Conservation (phyloP, 2,329 filamentous ascomycete species). For the Aaosphaeria arxii region DNA sequence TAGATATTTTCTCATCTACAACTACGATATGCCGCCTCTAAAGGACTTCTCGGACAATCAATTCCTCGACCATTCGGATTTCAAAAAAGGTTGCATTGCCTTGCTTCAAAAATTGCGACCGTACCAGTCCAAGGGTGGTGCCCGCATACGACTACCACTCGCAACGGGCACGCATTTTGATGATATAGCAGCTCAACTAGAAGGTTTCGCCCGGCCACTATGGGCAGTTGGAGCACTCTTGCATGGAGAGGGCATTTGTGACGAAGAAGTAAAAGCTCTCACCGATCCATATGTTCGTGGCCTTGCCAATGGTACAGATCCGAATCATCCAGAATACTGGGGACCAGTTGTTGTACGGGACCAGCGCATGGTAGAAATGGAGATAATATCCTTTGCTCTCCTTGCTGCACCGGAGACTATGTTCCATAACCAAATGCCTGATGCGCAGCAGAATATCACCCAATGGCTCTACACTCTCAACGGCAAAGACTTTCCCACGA, state of each 20-base stretch:
- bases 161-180: constrained; percentile 34
- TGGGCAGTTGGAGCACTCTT: constrained; percentile 32
- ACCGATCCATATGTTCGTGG: constrained; percentile 26
- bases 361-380: constrained; percentile 56
- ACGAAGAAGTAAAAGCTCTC: constrained; percentile 15
- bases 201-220: constrained; percentile 31
- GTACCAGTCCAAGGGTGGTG: constrained; percentile 29
- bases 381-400: constrained; percentile 50
- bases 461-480: constrained; percentile 42
- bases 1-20: no score
- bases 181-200: constrained; percentile 32
- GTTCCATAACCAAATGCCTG: constrained; percentile 22
- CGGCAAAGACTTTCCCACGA: constrained; percentile 41
- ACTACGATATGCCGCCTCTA: constrained; percentile 21
- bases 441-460: constrained; percentile 31
- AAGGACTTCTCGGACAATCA: constrained; percentile 26
- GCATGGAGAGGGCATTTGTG: constrained; percentile 11
- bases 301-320: constrained; percentile 34
- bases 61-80: constrained; percentile 21
- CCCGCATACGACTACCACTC: constrained; percentile 27
- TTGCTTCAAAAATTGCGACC: constrained; percentile 23
- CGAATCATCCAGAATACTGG: constrained; percentile 45
- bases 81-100: constrained; percentile 18
- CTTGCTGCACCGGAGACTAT: constrained; percentile 43
- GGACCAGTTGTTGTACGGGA: constrained; percentile 46